Evolutionary conservation across 805 yeast species (phyloP), one percentile per base, ranked within the genome.

Genomic region (Sungouiozyma intestinalis): DNA sequence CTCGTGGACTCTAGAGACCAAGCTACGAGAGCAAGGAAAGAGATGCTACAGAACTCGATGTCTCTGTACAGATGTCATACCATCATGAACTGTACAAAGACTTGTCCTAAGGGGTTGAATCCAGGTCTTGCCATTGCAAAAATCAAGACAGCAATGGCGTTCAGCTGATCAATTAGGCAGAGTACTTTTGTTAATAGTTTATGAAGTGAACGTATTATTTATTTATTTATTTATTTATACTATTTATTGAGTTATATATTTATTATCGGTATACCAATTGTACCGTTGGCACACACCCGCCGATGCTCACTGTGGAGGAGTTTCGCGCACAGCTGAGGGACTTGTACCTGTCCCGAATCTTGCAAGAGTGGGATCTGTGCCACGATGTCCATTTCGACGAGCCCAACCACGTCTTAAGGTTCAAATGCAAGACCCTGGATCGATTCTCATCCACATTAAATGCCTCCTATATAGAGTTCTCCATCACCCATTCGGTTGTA

Each of bases 31-130:
- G 57, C 72, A 53, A 86, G 98, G 75, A 84, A 78, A 63, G 84
- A 79, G 59, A 81, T 83, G 85, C 75, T 92, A 60, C 90, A 92
- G 68, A 92, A 92, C 77, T 79, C 95, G 45, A 92, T 92, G 97
- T 82, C 95, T 44, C 71, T 92, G 58, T 92, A 92, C 79, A 82
- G 98, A 75, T 92, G 98, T 69, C 98, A 90, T 73, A 92, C 98
- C 46, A 92, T 92, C 62, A 85, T 92, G 96, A 92, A 92, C 78
- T 92, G 98, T 78, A 77, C 98, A 41, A 81, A 77, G 64, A 92
- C 98, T 44, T 92, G 98, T 74, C 98, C 98, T 55, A 83, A 92
- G 80, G 97, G 96, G 50, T 77, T 92, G 72, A 92, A 92, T 70
- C 98, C 98, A 38, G 98, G 97, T 71, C 73, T 64, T 57, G 97